Evolutionary conservation across 345 rosid genomes (phyloP), one percentile per base, ranked within the genome.

Genomic region (Linum tenue): DNA sequence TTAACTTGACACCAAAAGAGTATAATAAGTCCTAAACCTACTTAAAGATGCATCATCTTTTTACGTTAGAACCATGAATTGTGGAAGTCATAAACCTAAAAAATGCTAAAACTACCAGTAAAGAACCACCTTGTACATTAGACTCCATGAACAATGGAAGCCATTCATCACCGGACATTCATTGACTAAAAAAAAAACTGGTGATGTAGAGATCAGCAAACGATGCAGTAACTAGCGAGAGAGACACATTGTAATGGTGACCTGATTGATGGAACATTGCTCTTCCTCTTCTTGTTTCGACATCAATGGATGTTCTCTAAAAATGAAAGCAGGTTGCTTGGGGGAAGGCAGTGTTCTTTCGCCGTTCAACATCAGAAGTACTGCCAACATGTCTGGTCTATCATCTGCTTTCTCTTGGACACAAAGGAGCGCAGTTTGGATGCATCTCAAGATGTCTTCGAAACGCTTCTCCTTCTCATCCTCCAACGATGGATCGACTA

Each of bases 271-370:
- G 4, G 76, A 56, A 39, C 60, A 60, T 55, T 59, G 48, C 2
- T 53, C 62, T 2, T 58, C 51, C n/a, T 64, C 63, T n/a, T 36
- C 50, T 2, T 71, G 35, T 44, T 75, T 51, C 36, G 43, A 70
- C 41, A 67, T 68, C n/a, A 53, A 37, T 55, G 59, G 60, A 3
- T 43, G 50, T 43, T 43, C 50, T 43, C 50, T 7, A 11, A 43
- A 43, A 2, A 43, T 43, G 50, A 43, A 43, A 43, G 73, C 73
- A 11, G 78, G 73, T 56, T 74, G 73, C 51, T 71, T 63, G 3
- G 78, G 81, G 0, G 8, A 48, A 65, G 78, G 73, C 66, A 74
- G 53, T 7, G 71, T 9, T 5, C 50, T 55, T 31, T 71, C 78
- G 36, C 78, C 67, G 5, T 43, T 43, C 50, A 43, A 11, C 50